Base-by-base conservation (phyloP, 2,329 filamentous ascomycete species). In the Thermothelomyces thermophilus region DNA sequence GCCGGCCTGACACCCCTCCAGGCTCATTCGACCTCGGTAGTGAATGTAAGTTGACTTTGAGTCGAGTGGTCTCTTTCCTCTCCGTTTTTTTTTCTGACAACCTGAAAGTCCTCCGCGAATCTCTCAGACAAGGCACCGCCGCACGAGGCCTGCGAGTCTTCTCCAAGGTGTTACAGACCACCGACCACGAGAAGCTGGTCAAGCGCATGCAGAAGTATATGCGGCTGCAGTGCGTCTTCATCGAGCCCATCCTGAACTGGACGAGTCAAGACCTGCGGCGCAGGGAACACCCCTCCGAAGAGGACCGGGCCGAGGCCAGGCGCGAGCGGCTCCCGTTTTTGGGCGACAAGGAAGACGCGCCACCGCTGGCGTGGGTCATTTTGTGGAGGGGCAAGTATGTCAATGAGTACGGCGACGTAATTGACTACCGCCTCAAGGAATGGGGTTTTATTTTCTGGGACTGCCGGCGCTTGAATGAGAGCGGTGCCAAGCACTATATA, bases 361-460 rank as follows among this genome's bases (percentile, higher is more conserved):
- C 42, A 16, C 42, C 42, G 10, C 33, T 45, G 6, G 42, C 42
- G 13, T 45, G 42, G 42, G 42, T 45, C 14, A 45, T 45, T 2
- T 14, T 2, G 5, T 45, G 42, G 42, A 22, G 22, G 11, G 42
- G 31, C 5, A 16, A 9, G 5, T 45, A 45, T 9, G 17, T 13
- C 31, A 45, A 45, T n/a, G 2, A 7, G 13, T 45, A 45, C 10
- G 42, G 42, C 1, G 20, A 16, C 3, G n/a, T 5, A 14, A 13
- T 45, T 36, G 14, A 8, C 5, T 2, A 10, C 33, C 13, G 19
- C n/a, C 6, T 45, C 19, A 7, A 44, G 30, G 1, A 2, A 16
- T 44, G 41, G 41, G 41, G 41, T 6, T 11, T 34, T 9, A 30
- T 44, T 8, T 44, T 44, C 41, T 44, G 41, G 41, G 41, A 44